Conservation (phyloP, 2,329 filamentous ascomycete species). For the Aureobasidium sp. region DNA sequence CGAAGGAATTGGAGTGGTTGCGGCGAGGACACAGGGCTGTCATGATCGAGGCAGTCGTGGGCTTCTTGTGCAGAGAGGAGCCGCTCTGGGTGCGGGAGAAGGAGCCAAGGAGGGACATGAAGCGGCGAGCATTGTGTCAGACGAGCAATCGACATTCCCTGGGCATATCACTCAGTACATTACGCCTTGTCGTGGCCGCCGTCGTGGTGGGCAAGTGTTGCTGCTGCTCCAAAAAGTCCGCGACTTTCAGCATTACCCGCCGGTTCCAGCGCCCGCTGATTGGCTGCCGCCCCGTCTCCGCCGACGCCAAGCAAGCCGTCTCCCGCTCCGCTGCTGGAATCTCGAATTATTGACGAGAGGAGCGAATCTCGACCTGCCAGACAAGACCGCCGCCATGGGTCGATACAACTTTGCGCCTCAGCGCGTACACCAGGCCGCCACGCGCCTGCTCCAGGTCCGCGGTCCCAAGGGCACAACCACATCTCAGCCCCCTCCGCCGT, state of each 20-base stretch:
- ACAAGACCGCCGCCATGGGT: constrained; percentile 32
- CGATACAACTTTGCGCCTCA: constrained; percentile 43
- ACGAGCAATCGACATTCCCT: constrained; percentile 5
- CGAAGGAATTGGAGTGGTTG: neutral
- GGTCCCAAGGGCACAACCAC: constrained; percentile 14
- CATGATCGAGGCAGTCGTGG: constrained; percentile 32
- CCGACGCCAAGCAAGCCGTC: neutral
- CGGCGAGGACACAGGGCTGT: constrained; percentile 9
- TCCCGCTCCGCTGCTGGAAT: neutral
- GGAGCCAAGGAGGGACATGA: constrained; percentile 55
- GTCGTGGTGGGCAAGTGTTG: neutral
- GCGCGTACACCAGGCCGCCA: constrained; percentile 44
- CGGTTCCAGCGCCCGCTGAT: constrained; percentile 4
- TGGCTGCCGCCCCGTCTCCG: constrained; percentile 9
- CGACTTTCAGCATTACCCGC: neutral
- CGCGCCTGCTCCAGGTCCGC: constrained; percentile 37
- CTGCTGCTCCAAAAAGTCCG: constrained; percentile 10
- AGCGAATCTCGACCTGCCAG: neutral
- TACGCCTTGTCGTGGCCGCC: neutral
- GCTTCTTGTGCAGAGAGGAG: neutral
- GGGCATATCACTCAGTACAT: constrained; percentile 5
- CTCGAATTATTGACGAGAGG: neutral
- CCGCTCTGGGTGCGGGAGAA: constrained; percentile 38
- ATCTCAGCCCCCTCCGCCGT: constrained; percentile 38
- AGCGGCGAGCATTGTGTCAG: constrained; percentile 51